Evolutionary conservation across 2,329 filamentous ascomycete species (phyloP), one percentile per base, ranked within the genome.

Genomic region (Talaromyces islandicus): DNA sequence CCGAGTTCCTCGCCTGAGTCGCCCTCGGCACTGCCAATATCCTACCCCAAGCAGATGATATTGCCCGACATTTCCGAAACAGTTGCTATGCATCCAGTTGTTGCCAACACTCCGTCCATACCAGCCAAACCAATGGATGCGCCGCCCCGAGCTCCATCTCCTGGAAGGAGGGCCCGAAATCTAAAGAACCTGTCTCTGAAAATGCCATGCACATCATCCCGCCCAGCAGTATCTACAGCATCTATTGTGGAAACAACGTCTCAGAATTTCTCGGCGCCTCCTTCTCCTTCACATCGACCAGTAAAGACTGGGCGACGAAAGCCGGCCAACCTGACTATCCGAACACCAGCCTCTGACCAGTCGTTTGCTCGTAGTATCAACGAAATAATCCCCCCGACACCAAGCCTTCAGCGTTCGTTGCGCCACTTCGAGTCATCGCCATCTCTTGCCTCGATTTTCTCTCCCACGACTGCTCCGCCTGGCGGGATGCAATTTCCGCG

Each of bases 1-100:
- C 92, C 94, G 3, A 93, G 89, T 57, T 91, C 92, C 24, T 97
- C 93, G 1, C 93, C 93, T 9, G 92, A 97, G 75, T 97, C 94
- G 2, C 91, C 92, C 1, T 80, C 89, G 58, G 88, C 89, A 60
- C 80, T 92, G 59, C 87, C 90, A 58, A 71, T 81, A 58, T 70
- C 77, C 24, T 77, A 78, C 61, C 73, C 77, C 58, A 72, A 75
- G 63, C 73, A 74, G 64, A 70, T 71, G 64, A 65, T 69, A 12
- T 64, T 66, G 30, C 70, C 65, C 54, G 68, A 71, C 53, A 59
- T 69, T 51, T 60, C 58, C 12, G 68, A 70, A 54, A 63, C 63
- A 57, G 68, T 69, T 57, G 62, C 69, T 54, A 62, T 65, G 41
- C 67, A 66, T 51, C 58, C 63, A 17, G 52, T 67, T 38, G 62